A percentile compares a stretch with the other conserved stretches of the same genome.
phyloP scores from a whole-genome alignment of 192 early-diverging fungal genomes.

The Endogone sp. region DNA sequence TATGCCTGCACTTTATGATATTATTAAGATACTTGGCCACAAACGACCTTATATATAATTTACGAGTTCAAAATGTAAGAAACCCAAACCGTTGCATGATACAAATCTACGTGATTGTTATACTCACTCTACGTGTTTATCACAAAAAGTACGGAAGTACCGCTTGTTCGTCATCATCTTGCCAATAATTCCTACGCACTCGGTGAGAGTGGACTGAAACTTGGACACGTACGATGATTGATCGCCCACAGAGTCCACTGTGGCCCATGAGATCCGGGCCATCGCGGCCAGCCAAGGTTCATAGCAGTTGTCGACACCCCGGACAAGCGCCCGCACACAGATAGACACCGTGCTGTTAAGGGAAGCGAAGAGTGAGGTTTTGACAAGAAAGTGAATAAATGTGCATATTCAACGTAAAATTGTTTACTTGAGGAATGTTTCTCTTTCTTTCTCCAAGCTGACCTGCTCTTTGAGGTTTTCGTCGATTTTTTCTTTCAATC shows the following conservation, averaged over 20 bases:
- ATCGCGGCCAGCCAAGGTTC: constrained; percentile 71
- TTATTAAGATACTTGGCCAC: constrained; percentile 62
- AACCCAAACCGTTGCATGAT: background rate
- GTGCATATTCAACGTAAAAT: background rate
- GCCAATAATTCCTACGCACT: constrained; percentile 54
- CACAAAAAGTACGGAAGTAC: constrained; percentile 86
- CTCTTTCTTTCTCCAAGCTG: constrained; percentile 69
- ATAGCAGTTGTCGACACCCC: constrained; percentile 58
- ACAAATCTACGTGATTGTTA: no score
- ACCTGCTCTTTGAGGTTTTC: constrained; percentile 62
- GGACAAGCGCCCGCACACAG: constrained; percentile 64
- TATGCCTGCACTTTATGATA: constrained; percentile 71
- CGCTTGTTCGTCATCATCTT: constrained; percentile 62
- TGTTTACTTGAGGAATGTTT: constrained; percentile 71
- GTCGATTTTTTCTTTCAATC: constrained; percentile 82
- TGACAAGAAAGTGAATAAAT: background rate
- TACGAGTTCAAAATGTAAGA: background rate
- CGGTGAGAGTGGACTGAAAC: constrained; percentile 55
- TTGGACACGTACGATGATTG: constrained; percentile 83
- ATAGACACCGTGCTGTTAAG: constrained; percentile 51
- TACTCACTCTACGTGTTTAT: constrained; percentile 86
- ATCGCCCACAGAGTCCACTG: constrained; percentile 86
- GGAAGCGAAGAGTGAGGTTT: background rate
- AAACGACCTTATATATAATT: constrained; percentile 51
- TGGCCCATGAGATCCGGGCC: constrained; percentile 76